Conservation (phyloP, 192 early-diverging fungal species). For the Backusella westeae region DNA sequence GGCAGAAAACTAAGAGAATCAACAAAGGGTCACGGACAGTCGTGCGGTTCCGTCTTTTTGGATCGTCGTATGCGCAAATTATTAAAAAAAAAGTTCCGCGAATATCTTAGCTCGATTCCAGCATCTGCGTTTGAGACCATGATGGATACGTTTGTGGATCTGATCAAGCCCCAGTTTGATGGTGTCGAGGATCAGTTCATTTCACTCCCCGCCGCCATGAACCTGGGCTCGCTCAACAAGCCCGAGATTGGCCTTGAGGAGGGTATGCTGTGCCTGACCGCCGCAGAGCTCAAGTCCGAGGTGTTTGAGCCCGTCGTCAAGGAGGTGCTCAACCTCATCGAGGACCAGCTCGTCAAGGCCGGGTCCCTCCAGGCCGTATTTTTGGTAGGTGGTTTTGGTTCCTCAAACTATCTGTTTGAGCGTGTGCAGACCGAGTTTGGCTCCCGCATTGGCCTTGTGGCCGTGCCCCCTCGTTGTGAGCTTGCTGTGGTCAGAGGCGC, state of each 20-base stretch:
- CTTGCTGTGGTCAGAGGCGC: constrained; percentile 55
- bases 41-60: constrained; percentile 47
- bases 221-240: constrained; percentile 44
- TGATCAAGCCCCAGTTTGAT: constrained; percentile 54
- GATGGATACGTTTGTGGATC: constrained; percentile 54
- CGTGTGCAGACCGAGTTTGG: constrained; percentile 49
- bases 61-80: constrained; percentile 48
- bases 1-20: constrained; percentile 41
- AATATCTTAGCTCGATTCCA: constrained; percentile 43
- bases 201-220: constrained; percentile 48
- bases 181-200: constrained; percentile 45
- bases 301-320: constrained; percentile 58
- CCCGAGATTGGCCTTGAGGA: constrained; percentile 47
- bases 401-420: constrained; percentile 50
- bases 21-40: constrained; percentile 48
- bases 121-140: constrained; percentile 48
- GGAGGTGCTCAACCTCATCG: constrained; percentile 48
- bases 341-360: constrained; percentile 45
- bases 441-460: constrained; percentile 37
- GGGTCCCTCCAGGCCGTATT: constrained; percentile 46
- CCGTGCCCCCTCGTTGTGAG: constrained; percentile 56
- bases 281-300: constrained; percentile 43
- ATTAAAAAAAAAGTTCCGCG: constrained; percentile 45
- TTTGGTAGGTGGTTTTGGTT: constrained; percentile 56
- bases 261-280: constrained; percentile 49